These are phyloP conservation scores for Arthrobotrys iridis DNA, from an alignment of 2,329 filamentous ascomycete species.

Conservation along the genomic window DNA sequence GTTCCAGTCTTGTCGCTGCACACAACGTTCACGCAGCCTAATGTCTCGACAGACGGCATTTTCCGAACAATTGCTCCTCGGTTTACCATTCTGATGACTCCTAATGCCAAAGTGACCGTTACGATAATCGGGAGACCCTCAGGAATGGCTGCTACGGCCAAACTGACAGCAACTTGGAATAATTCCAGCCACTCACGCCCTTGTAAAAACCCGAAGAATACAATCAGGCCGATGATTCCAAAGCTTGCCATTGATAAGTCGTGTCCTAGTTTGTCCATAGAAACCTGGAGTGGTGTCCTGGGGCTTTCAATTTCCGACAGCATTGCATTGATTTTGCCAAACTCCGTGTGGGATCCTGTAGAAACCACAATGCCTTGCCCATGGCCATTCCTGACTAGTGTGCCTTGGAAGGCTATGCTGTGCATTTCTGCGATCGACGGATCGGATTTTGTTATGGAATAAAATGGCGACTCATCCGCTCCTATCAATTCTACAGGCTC, in stretches of 20 bases:
- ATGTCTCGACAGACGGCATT: slow-evolving; percentile 94
- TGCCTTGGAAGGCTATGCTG: slow-evolving; percentile 99
- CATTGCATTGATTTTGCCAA: slow-evolving; percentile 93
- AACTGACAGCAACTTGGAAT: slow-evolving; percentile 95
- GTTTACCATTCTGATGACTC: slow-evolving; percentile 94
- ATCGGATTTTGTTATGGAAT: slow-evolving; percentile 70
- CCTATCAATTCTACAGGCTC: slow-evolving; percentile 66
- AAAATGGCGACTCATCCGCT: slow-evolving; percentile 57
- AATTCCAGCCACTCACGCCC: slow-evolving; percentile 91
- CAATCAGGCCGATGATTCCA: slow-evolving; percentile 90
- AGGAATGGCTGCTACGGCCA: slow-evolving; percentile 94
- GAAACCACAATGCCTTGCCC: slow-evolving; percentile 97
- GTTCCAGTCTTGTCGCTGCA: slow-evolving; percentile 99
- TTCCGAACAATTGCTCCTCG: slow-evolving; percentile 93
- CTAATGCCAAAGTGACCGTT: slow-evolving; percentile 92
- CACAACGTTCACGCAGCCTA: slow-evolving; percentile 99
- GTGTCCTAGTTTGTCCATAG: slow-evolving; percentile 96
- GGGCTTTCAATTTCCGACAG: slow-evolving; percentile 95
- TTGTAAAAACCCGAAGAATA: slow-evolving; percentile 86
- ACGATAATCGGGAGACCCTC: slow-evolving; percentile 98
- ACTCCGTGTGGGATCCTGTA: slow-evolving; percentile 91
- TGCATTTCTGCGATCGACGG: slow-evolving; percentile 77
- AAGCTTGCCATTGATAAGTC: slow-evolving; percentile 98
- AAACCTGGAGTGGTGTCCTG: slow-evolving; percentile 88
- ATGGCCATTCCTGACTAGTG: slow-evolving; percentile 90